phyloP scores from a whole-genome alignment of 257 asterid genomes.

The Solanum chmielewskii region DNA sequence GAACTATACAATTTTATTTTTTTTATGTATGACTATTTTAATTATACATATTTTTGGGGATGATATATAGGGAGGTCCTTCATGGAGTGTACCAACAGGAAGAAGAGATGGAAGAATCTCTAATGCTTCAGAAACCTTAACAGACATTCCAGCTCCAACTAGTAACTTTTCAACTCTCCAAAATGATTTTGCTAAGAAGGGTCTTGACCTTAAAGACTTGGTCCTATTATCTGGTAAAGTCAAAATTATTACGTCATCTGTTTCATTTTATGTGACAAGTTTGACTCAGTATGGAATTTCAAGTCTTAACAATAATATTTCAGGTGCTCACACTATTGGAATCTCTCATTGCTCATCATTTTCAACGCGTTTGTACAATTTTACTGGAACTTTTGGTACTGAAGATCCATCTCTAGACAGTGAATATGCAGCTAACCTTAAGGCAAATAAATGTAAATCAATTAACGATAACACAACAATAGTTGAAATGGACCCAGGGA shows the following conservation, averaged over 20 bases:
- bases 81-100: constrained; percentile 44
- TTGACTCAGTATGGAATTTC: background rate
- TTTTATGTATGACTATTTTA: background rate
- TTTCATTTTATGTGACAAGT: background rate
- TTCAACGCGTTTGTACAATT: constrained; percentile 42
- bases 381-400: constrained; percentile 41
- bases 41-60: background rate
- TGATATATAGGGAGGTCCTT: constrained; percentile 33
- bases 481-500: constrained; percentile 67
- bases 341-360: constrained; percentile 46
- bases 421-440: constrained; percentile 54
- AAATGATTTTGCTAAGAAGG: constrained; percentile 30
- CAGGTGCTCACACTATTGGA: constrained; percentile 81
- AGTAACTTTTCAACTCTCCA: constrained; percentile 29
- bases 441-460: constrained; percentile 30
- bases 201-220: constrained; percentile 33
- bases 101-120: constrained; percentile 39
- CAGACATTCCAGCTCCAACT: constrained; percentile 33
- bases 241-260: background rate
- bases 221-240: constrained; percentile 32
- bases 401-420: constrained; percentile 59
- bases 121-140: constrained; percentile 22
- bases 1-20: background rate
- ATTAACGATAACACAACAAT: constrained; percentile 22
- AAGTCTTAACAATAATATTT: background rate